Percentiles rank a stretch among this genome's conserved stretches.
Evolutionary conservation across 108 stramenopile genomes (phyloP).

Genomic region (Mediolabrus comicus): DNA sequence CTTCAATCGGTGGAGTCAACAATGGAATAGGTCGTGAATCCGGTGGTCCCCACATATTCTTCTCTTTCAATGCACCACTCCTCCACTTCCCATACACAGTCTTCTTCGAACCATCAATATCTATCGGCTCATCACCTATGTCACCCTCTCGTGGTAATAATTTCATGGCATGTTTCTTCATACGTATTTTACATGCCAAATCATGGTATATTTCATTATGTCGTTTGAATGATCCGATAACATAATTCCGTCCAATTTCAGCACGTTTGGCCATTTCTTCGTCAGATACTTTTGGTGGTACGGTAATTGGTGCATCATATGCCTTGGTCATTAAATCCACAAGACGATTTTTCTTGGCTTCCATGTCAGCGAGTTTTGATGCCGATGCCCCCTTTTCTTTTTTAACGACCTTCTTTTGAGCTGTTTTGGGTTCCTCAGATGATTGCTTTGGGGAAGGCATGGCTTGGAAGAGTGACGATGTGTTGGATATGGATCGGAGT

Average conservation of each 20-base stretch:
- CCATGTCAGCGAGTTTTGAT: slow-evolving; percentile 10
- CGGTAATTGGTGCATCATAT: slow-evolving; percentile 21
- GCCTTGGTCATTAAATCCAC: slow-evolving; percentile 24
- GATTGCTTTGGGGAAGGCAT: slow-evolving; percentile 20
- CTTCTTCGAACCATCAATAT: not conserved
- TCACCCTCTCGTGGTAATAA: slow-evolving; percentile 66
- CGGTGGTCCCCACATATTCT: slow-evolving; percentile 51
- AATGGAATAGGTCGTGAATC: slow-evolving; percentile 59
- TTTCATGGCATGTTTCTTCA: slow-evolving; percentile 73
- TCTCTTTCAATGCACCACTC: slow-evolving; percentile 54
- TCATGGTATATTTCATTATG: slow-evolving; percentile 82
- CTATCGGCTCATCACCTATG: slow-evolving; percentile 13
- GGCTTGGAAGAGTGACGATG: slow-evolving; percentile 1
- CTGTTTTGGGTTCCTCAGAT: slow-evolving; percentile 36
- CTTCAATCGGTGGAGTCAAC: slow-evolving; percentile 75
- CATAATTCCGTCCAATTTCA: slow-evolving; percentile 66
- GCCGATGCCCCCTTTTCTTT: slow-evolving; percentile 19
- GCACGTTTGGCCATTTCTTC: slow-evolving; percentile 73
- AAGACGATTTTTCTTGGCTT: slow-evolving; percentile 8
- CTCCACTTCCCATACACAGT: slow-evolving; percentile 51
- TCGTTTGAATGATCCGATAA: slow-evolving; percentile 69
- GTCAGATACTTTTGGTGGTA: slow-evolving; percentile 30
- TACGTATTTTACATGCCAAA: slow-evolving; percentile 68
- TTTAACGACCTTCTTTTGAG: slow-evolving; percentile 36
- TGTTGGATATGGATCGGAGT: slow-evolving; percentile 22